Evolutionary conservation across 192 early-diverging fungal genomes (phyloP), one percentile per base, ranked within the genome.

Genomic region (Dissophora globulifera): DNA sequence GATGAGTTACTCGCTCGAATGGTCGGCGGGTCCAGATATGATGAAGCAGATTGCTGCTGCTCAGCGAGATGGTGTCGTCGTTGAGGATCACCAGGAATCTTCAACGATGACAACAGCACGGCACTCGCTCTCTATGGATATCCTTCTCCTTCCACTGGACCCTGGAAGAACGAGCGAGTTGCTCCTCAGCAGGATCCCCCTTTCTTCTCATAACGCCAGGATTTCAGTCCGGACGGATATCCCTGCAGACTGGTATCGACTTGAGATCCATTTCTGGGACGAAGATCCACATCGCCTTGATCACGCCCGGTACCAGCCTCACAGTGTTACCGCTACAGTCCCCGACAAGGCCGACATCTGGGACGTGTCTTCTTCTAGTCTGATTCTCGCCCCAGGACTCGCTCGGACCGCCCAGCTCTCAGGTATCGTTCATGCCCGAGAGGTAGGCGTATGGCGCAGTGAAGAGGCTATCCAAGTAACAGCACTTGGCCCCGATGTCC

Each of bases 261-360:
- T 75, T 0, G 41, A 59, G 49, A 59, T 75, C 7, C 46, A 65
- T 10, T 75, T 75, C 26, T 75, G 70, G 70, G 50, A 75, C 2
- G 56, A 68, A n/a, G 29, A 38, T 38, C 35, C 35, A 38, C 6
- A 13, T 38, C 35, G 35, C 13, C 35, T 38, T 38, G 35, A 38
- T 38, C 35, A 13, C 35, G 7, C 6, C 35, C 35, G n/a, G n/a
- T n/a, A n/a, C n/a, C n/a, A n/a, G n/a, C n/a, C n/a, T 17, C 22
- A 20, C 1, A 40, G 55, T 22, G 22, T n/a, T 5, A 15, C 42
- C 20, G 20, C 20, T 30, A 35, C 22, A 6, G 22, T 27, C 20
- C 12, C 43, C n/a, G 43, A 45, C 6, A 50, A 51, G 23, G 33
- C 38, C 4, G 27, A 46, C 4, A n/a, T 17, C 4, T 45, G 43